phyloP scores from a whole-genome alignment of 169 alveolate genomes.

The Plasmodium fragile region DNA sequence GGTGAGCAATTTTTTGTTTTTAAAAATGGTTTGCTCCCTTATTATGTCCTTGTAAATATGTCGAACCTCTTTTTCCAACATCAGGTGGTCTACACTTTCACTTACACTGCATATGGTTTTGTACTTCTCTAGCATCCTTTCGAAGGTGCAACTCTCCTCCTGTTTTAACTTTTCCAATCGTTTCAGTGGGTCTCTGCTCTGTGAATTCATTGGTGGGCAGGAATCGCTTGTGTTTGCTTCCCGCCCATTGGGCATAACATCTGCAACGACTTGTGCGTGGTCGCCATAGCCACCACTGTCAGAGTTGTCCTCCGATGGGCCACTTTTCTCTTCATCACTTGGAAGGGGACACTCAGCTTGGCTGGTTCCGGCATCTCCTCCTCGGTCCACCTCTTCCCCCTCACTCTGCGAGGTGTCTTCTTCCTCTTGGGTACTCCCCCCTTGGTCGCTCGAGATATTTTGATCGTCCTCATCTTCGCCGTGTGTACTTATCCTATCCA shows the following conservation, averaged over 20 bases:
- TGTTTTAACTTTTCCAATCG: slow-evolving; percentile 7
- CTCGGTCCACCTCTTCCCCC: neutral
- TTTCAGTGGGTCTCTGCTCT: neutral
- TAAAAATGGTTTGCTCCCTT: slow-evolving; percentile 23
- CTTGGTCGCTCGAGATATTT: neutral
- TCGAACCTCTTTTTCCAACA: slow-evolving; percentile 24
- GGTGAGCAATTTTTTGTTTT: slow-evolving; percentile 25
- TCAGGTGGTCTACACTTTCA: slow-evolving; percentile 30
- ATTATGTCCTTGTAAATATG: neutral
- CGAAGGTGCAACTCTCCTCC: slow-evolving; percentile 19
- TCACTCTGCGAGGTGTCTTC: neutral
- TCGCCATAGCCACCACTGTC: neutral
- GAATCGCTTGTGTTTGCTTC: neutral
- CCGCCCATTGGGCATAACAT: neutral
- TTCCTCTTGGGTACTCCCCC: neutral
- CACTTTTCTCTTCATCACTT: neutral
- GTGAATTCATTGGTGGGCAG: neutral
- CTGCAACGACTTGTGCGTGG: neutral
- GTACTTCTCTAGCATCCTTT: slow-evolving; percentile 27
- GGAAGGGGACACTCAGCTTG: neutral
- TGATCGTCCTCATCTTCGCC: neutral
- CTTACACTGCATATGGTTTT: slow-evolving; percentile 1
- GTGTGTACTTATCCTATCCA: neutral
- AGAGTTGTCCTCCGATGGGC: neutral
- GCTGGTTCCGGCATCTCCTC: neutral